phyloP scores from a whole-genome alignment of 306 rosid species.

The Cicer cuneatum region DNA sequence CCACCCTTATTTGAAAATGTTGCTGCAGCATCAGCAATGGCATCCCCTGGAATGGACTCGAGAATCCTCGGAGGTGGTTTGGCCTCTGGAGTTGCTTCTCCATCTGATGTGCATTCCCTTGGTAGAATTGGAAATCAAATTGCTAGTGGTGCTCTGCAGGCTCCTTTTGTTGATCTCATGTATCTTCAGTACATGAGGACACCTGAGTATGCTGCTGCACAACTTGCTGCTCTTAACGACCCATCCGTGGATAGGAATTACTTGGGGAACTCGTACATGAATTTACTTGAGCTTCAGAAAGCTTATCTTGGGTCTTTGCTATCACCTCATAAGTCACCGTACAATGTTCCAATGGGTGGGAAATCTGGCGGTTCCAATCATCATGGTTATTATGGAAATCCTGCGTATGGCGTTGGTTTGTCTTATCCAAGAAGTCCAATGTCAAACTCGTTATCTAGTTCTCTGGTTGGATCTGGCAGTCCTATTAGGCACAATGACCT shows the following conservation, averaged over 20 bases:
- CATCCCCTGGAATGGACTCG: slow-evolving; percentile 75
- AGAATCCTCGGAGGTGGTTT: slow-evolving; percentile 62
- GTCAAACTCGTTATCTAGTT: slow-evolving; percentile 59
- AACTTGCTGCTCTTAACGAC: slow-evolving; percentile 78
- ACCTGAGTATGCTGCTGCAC: slow-evolving; percentile 85
- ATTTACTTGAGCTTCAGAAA: slow-evolving; percentile 82
- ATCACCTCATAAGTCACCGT: slow-evolving; percentile 88
- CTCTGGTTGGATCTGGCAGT: slow-evolving; percentile 93
- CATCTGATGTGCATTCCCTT: slow-evolving; percentile 68
- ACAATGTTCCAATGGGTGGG: slow-evolving; percentile 64
- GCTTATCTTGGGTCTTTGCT: slow-evolving; percentile 76
- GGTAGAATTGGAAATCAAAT: slow-evolving; percentile 77
- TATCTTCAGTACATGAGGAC: slow-evolving; percentile 86
- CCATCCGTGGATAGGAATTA: slow-evolving; percentile 73
- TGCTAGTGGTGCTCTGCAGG: slow-evolving; percentile 71
- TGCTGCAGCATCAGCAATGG: slow-evolving; percentile 82
- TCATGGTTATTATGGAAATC: slow-evolving; percentile 86
- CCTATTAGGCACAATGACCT: slow-evolving; percentile 86
- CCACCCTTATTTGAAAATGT: slow-evolving; percentile 78
- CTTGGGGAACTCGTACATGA: slow-evolving; percentile 78
- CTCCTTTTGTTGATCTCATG: slow-evolving; percentile 81
- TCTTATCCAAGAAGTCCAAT: slow-evolving; percentile 92
- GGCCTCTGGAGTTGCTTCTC: slow-evolving; percentile 57
- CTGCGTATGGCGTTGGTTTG: slow-evolving; percentile 73
- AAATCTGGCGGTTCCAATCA: slow-evolving; percentile 76